phyloP scores from a whole-genome alignment of 2,329 filamentous ascomycete genomes.

The Exutisphaerella laricina region DNA sequence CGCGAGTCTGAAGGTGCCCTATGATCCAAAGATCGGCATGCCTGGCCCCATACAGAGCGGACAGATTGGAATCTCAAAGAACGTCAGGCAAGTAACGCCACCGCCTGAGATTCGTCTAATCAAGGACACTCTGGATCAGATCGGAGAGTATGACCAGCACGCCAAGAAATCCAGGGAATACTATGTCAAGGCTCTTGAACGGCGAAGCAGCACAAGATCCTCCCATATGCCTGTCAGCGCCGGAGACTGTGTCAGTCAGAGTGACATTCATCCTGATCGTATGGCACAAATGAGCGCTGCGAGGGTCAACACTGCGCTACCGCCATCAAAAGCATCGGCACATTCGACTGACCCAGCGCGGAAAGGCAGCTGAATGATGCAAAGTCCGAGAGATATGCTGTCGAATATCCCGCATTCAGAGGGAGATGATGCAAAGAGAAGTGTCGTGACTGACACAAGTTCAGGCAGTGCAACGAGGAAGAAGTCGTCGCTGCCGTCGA shows the following conservation, averaged over 20 bases:
- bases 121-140: conserved; percentile 13
- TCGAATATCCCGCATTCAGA: too few species aligned
- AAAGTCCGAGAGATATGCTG: too few species aligned
- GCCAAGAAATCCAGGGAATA: conserved; percentile 14
- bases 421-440: too few species aligned
- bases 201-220: background rate
- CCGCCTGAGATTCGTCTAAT: conserved; percentile 12
- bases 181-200: conserved; percentile 18
- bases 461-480: too few species aligned
- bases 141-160: conserved; percentile 21
- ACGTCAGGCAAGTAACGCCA: conserved; percentile 11
- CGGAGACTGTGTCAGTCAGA: background rate
- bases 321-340: too few species aligned
- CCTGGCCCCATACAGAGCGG: conserved; percentile 5
- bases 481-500: too few species aligned
- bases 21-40: conserved; percentile 16
- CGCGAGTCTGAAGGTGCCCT: conserved; percentile 16
- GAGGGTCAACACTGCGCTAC: too few species aligned
- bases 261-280: background rate
- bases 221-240: background rate
- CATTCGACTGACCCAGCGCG: too few species aligned
- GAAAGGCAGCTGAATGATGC: too few species aligned
- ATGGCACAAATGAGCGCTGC: background rate
- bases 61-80: background rate
- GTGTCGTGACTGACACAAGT: too few species aligned